Base-by-base conservation (phyloP, 2,329 filamentous ascomycete genomes). In the Atkinsonella hypoxylon region DNA sequence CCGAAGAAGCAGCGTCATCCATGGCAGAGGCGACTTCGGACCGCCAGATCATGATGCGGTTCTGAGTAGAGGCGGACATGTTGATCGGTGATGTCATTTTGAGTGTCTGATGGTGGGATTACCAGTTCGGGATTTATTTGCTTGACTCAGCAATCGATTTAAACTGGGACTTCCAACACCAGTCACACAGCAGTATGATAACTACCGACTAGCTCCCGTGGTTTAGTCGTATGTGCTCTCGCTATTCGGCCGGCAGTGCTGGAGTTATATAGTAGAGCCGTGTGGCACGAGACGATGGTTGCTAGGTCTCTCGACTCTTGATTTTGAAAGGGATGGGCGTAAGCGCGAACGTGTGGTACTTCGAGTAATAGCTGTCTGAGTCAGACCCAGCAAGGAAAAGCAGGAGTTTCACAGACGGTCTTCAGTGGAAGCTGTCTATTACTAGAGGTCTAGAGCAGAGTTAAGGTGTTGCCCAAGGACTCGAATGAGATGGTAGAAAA, bases 31-130 rank as follows among this genome's bases (percentile, higher is more conserved):
- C 64, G 45, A 78, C 72, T 62, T 78, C 76, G 48, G 63, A 63
- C 50, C 71, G 70, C 76, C 76, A 79, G 53, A 72, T 66, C 52
- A 72, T 62, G 55, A 78, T 75, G 60, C 70, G 68, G 46, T 45
- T 52, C 22, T 53, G 48, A 13, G 52, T 51, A n/a, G 52, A 48
- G 20, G 48, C 45, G 3, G 52, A 53, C 12, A 53, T 45, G 45
- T 22, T 51, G 15, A 17, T 38, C 39, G 32, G 20, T 18, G 42
- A 38, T 18, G 41, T 22, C 41, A 40, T 49, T 39, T 13, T 45
- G 34, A 11, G 26, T 36, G 38, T 36, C 18, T 38, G 9, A 12
- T 48, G 45, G 45, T 12, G 31, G 20, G 26, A 20, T 36, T 36
- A 5, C 34, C 26, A 26, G 15, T 15, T 36, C 11, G 15, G 11